These are phyloP conservation scores for Filobasidium uniguttulatum DNA, from an alignment of 1,284 basidiomycete genomes.

Conservation along the genomic window DNA sequence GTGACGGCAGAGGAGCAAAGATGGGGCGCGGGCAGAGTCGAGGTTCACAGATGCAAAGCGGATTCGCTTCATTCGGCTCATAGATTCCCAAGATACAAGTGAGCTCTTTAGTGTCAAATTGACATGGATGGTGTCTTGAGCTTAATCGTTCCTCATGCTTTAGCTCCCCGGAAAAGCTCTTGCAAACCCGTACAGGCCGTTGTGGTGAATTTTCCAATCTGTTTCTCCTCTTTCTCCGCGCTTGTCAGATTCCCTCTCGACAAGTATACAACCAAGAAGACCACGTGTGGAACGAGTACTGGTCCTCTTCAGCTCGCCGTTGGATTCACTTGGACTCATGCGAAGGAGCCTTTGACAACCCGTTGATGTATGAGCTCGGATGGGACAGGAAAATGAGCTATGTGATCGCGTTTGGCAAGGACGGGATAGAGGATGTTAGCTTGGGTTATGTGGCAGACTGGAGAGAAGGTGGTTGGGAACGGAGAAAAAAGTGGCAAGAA, in stretches of 20 bases:
- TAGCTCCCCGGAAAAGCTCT: constrained; percentile 26
- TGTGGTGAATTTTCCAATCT: constrained; percentile 42
- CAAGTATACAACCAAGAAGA: constrained; percentile 40
- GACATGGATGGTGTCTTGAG: not conserved
- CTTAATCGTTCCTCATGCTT: not conserved
- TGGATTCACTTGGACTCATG: constrained; percentile 42
- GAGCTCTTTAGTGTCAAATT: constrained; percentile 7
- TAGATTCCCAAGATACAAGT: constrained; percentile 39
- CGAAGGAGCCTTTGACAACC: constrained; percentile 37
- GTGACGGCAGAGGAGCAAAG: constrained; percentile 24
- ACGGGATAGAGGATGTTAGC: constrained; percentile 39
- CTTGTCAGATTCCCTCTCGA: constrained; percentile 35
- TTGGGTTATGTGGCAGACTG: constrained; percentile 36
- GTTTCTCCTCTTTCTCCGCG: constrained; percentile 39
- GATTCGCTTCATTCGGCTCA: constrained; percentile 21
- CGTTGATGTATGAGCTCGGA: constrained; percentile 38
- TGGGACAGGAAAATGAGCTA: constrained; percentile 42
- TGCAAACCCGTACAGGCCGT: constrained; percentile 34
- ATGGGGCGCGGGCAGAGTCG: constrained; percentile 37
- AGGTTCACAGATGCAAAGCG: constrained; percentile 32
- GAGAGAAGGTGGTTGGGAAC: constrained; percentile 17
- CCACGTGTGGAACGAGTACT: constrained; percentile 43
- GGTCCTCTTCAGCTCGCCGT: constrained; percentile 23
- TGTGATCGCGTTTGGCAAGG: constrained; percentile 36
- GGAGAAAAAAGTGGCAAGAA: constrained; percentile 25